phyloP scores from a whole-genome alignment of 352 stramenopile genomes.

The Labyrinthula sp. region DNA sequence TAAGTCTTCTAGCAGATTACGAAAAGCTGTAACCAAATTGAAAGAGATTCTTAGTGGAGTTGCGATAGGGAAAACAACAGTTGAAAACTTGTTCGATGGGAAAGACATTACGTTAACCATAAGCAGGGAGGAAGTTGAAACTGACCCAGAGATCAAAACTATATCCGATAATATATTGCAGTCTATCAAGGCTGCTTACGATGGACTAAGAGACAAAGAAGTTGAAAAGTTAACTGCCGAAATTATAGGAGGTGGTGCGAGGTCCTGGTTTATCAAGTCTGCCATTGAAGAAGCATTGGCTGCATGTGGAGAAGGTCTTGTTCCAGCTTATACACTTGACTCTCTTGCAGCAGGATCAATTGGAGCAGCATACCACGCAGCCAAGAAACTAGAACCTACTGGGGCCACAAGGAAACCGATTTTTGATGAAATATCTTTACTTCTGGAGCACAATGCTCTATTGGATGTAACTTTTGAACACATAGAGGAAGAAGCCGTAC shows the following conservation, averaged over 20 bases:
- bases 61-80: slow-evolving; percentile 1
- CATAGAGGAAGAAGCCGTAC: background rate
- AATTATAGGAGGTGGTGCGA: slow-evolving; percentile 19
- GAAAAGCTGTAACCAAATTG: slow-evolving; percentile 20
- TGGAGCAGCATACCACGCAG: slow-evolving; percentile 42
- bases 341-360: slow-evolving; percentile 54
- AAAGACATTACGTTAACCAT: slow-evolving; percentile 22
- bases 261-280: slow-evolving; percentile 13
- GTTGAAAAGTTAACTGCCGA: slow-evolving; percentile 1
- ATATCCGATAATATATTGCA: background rate
- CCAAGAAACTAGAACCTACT: slow-evolving; percentile 31
- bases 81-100: slow-evolving; percentile 16
- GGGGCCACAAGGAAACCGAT: slow-evolving; percentile 23
- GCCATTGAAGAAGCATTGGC: slow-evolving; percentile 15
- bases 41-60: slow-evolving; percentile 17
- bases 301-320: slow-evolving; percentile 9
- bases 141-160: slow-evolving; percentile 9
- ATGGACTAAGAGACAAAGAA: background rate
- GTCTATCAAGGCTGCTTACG: slow-evolving; percentile 3
- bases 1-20: slow-evolving; percentile 9
- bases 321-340: slow-evolving; percentile 58
- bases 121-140: too few relatives aligned
- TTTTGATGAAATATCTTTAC: slow-evolving; percentile 26
- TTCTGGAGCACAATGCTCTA: slow-evolving; percentile 2
- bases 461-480: background rate